Base-by-base conservation (phyloP, 2,329 filamentous ascomycete genomes). In the Fusarium drepaniforme region DNA sequence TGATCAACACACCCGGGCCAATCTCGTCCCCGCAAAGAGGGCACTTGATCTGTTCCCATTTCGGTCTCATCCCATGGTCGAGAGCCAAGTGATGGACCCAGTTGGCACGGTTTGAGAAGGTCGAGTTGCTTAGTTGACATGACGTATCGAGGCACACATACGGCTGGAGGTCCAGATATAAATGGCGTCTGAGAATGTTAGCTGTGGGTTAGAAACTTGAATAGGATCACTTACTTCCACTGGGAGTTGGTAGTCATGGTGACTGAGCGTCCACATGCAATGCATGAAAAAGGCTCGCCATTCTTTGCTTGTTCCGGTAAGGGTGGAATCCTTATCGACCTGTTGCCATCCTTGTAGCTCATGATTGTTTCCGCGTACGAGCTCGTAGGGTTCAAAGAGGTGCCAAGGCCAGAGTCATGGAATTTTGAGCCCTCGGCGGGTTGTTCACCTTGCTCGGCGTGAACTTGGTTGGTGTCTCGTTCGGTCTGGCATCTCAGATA, bases 341-440 rank as follows among this genome's bases (percentile, higher is more conserved):
- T 21, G 11, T 37, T 49, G 5, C 49, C 16, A 9, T 53, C 35
- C 8, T 25, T 12, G 23, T 38, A 21, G 38, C 42, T 56, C 44
- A 57, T 67, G 5, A 64, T 21, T 8, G 58, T 63, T 12, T 64
- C 58, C 5, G 58, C 65, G 13, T 56, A 40, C 0, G 46, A 60
- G 8, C 35, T 35, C 6, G 15, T 5, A 18, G 38, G 21, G 6
- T 56, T 56, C 6, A 59, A 30, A 30, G 63, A 66, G 2, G 64
- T 30, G 1, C 64, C 64, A 15, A 66, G 21, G 33, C 64, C 64
- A 5, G 64, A 61, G 30, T 66, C 64, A 4, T 66, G 30, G 9
- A 66, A 66, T 12, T 49, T 40, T 4, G 64, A 66, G 40, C 40
- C 30, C 11, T 25, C 5, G 13, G 11, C 28, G 12, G 11, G 11